Evolutionary conservation across 1,139 yeast species (phyloP).

Genomic region (Taphrina confusa): DNA sequence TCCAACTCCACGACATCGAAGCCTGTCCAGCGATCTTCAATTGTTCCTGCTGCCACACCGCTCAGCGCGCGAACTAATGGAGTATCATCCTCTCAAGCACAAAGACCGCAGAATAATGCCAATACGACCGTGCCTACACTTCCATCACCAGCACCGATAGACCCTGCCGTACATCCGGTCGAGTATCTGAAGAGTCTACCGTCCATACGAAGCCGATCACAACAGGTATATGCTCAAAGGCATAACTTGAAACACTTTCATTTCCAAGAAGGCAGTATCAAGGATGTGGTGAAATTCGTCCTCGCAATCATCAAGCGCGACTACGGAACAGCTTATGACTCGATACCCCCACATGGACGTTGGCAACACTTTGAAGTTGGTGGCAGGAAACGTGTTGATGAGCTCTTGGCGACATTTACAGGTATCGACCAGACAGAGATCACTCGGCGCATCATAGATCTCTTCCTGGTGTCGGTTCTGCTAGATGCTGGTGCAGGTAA

Average conservation of each 20-base stretch:
- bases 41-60: neutral
- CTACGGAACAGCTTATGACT: slow-evolving; percentile 47
- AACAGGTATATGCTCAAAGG: slow-evolving; percentile 50
- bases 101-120: neutral
- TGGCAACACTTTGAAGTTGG: slow-evolving; percentile 63
- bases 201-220: slow-evolving; percentile 57
- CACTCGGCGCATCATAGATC: slow-evolving; percentile 56
- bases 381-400: slow-evolving; percentile 50
- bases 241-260: slow-evolving; percentile 36
- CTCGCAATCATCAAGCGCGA: slow-evolving; percentile 47
- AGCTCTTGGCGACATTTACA: slow-evolving; percentile 46
- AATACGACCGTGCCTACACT: neutral
- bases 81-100: neutral
- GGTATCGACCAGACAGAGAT: slow-evolving; percentile 50
- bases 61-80: neutral
- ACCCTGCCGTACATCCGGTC: slow-evolving; percentile 37
- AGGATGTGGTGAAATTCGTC: slow-evolving; percentile 25
- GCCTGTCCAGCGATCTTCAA: neutral
- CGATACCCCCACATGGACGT: slow-evolving; percentile 64
- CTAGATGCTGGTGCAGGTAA: slow-evolving; percentile 68
- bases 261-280: slow-evolving; percentile 10
- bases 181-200: slow-evolving; percentile 52
- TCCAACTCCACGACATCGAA: neutral
- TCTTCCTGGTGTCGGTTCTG: slow-evolving; percentile 59
- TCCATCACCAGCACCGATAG: slow-evolving; percentile 28